These are phyloP conservation scores for Tolypocladium guangdongense DNA, from an alignment of 2,329 filamentous ascomycete genomes.

Conservation along the genomic window DNA sequence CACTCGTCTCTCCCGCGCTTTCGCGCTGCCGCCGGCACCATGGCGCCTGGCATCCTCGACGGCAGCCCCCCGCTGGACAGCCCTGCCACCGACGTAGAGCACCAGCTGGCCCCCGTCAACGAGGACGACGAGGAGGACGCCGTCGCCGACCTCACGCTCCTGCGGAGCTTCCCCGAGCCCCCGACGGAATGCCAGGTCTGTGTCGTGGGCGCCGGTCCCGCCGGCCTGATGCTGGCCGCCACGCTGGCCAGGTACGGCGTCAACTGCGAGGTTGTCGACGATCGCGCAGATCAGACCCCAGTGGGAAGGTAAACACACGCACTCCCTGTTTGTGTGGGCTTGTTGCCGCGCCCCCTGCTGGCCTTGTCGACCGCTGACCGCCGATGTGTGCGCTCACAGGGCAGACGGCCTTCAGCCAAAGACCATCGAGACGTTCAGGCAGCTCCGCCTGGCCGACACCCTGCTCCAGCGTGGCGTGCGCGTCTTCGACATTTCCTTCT, in stretches of 20 bases:
- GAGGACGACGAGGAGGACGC: constrained; percentile 20
- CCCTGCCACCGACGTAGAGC: constrained; percentile 5
- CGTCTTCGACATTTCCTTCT: constrained; percentile 67
- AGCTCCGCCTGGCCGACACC: constrained; percentile 61
- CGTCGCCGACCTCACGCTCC: constrained; percentile 35
- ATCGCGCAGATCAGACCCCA: constrained; percentile 55
- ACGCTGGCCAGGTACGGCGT: constrained; percentile 55
- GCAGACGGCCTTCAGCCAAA: constrained; percentile 69
- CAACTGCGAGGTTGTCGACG: constrained; percentile 55
- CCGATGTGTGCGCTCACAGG: constrained; percentile 20
- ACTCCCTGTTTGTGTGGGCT: background rate
- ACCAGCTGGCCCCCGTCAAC: constrained; percentile 9
- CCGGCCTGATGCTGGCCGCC: constrained; percentile 43
- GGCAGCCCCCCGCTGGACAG: constrained; percentile 3
- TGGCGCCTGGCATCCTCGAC: constrained; percentile 10
- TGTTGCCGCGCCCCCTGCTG: background rate
- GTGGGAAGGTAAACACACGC: constrained; percentile 38
- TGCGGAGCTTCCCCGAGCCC: constrained; percentile 37
- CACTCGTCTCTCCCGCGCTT: background rate
- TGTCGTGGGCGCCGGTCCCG: constrained; percentile 44
- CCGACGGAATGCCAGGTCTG: constrained; percentile 36
- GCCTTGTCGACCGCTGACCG: background rate
- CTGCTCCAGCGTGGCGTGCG: constrained; percentile 56
- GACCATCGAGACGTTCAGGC: constrained; percentile 65
- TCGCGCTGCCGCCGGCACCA: constrained; percentile 1